These are phyloP conservation scores for Caryopteris hybrid DNA, from an alignment of 305 asterid species.

Conservation along the genomic window DNA sequence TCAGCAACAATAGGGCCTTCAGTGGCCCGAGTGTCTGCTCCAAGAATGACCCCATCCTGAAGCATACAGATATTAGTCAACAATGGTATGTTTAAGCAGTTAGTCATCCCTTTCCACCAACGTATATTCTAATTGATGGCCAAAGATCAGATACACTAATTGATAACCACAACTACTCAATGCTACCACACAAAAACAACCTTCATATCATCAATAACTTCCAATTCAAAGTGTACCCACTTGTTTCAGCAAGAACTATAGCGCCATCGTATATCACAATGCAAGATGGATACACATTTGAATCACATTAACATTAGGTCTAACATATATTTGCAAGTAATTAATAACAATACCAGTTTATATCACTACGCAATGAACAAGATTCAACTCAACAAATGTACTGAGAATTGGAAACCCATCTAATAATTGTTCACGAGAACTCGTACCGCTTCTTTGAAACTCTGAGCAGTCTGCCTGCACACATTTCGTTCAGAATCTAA, in stretches of 20 bases:
- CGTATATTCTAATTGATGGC: slow-evolving; percentile 28
- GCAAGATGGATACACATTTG: not conserved
- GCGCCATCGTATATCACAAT: not conserved
- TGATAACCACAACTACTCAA: not conserved
- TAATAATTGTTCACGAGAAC: not conserved
- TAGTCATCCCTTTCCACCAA: slow-evolving; percentile 15
- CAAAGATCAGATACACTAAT: not conserved
- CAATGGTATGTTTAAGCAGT: not conserved
- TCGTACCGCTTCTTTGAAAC: not conserved
- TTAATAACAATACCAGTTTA: not conserved
- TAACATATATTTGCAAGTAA: not conserved
- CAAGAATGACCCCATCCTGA: slow-evolving; percentile 94
- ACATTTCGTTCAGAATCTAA: not conserved
- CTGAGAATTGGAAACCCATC: not conserved
- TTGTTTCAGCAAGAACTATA: not conserved
- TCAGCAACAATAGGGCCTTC: slow-evolving; percentile 97
- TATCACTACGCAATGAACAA: not conserved
- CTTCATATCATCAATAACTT: not conserved
- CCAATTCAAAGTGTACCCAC: not conserved
- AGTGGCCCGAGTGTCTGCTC: slow-evolving; percentile 96
- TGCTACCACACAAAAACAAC: not conserved
- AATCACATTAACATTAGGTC: not conserved
- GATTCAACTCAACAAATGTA: not conserved
- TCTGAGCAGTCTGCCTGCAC: not conserved
- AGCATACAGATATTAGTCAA: slow-evolving; percentile 9